Evolutionary conservation across 2,329 filamentous ascomycete genomes (phyloP).

Genomic region (Cercospora brassicicola): DNA sequence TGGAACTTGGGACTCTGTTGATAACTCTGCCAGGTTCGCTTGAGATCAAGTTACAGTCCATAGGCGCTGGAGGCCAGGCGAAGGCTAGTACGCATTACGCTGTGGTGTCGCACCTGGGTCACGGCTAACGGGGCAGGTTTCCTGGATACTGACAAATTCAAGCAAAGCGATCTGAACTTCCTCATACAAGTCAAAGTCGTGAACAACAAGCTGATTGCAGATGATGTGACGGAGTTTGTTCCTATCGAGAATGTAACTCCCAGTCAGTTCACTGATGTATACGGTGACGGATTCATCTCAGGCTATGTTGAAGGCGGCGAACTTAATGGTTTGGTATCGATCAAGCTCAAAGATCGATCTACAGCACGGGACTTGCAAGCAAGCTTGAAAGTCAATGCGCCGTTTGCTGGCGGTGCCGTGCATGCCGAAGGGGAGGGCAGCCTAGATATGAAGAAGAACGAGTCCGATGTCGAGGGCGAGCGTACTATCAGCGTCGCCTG

Average conservation of each 20-base stretch:
- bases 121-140: too few species aligned
- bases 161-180: background rate
- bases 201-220: background rate
- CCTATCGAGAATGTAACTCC: background rate
- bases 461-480: background rate
- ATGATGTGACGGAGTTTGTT: background rate
- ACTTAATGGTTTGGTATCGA: background rate
- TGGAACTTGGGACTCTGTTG: too few species aligned
- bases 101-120: too few species aligned
- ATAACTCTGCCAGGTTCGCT: too few species aligned
- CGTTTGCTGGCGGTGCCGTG: background rate
- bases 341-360: background rate
- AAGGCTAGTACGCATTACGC: background rate
- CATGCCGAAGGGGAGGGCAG: background rate
- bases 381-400: background rate
- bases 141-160: background rate
- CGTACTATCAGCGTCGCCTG: background rate
- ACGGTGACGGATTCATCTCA: background rate
- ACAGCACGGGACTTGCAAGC: background rate
- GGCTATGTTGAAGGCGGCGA: background rate
- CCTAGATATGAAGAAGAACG: background rate
- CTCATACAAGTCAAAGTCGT: background rate
- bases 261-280: background rate
- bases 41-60: background rate
- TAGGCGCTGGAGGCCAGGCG: background rate